A percentile compares a stretch with the other conserved stretches of the same genome.
Conservation (phyloP, 2,329 filamentous ascomycete species). For the Diaporthe caulivora region DNA sequence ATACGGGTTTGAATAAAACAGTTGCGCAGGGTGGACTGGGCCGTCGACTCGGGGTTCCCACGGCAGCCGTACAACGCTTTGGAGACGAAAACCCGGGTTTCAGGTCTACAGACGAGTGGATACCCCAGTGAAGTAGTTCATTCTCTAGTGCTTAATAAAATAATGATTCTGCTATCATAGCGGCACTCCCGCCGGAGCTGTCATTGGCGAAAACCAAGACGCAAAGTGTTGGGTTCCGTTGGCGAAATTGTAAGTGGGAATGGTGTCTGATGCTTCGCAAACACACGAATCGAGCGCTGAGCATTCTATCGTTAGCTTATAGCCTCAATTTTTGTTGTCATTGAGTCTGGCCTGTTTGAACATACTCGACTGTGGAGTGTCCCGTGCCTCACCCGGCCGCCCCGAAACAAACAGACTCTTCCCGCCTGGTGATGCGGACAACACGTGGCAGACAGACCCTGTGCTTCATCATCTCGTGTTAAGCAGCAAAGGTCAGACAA, state of each 20-base stretch:
- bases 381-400: not conserved
- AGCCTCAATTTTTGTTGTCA: not conserved
- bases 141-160: constrained; percentile 1
- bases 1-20: not conserved
- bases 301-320: not conserved
- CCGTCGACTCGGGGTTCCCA: too few species aligned
- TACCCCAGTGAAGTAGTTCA: not conserved
- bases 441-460: not conserved
- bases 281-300: not conserved
- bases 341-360: not conserved
- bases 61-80: not conserved
- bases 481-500: not conserved
- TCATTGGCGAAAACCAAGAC: not conserved
- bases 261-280: not conserved
- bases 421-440: not conserved
- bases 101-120: too few species aligned
- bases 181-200: not conserved
- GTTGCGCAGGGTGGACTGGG: not conserved
- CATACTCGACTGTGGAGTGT: not conserved
- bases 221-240: not conserved
- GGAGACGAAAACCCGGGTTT: not conserved
- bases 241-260: not conserved
- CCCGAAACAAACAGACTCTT: not conserved
- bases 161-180: not conserved
- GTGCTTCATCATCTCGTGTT: not conserved